These are phyloP conservation scores for Chaetothyriales sp. DNA, from an alignment of 2,329 filamentous ascomycete genomes.

Conservation along the genomic window DNA sequence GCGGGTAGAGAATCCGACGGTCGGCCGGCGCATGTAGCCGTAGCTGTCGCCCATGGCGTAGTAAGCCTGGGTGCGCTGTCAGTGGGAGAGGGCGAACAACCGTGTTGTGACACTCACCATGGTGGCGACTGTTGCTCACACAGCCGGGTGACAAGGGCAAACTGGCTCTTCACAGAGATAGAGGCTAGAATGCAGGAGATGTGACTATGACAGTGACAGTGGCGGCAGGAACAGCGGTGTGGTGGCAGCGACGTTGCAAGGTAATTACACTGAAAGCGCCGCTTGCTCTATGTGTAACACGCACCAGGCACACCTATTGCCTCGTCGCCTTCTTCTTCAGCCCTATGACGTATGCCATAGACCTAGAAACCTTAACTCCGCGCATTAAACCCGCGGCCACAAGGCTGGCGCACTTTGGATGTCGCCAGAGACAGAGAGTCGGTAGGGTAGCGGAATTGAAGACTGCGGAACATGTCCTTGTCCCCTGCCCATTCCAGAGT, in stretches of 20 bases:
- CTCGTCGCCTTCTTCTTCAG: not conserved
- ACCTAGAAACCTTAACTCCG: not conserved
- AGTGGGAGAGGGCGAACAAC: not conserved
- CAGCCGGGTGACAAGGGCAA: not conserved
- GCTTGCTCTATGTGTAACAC: too few relatives aligned
- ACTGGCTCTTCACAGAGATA: not conserved
- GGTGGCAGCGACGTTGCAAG: too few relatives aligned
- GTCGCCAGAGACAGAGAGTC: too few relatives aligned
- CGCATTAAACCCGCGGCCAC: too few relatives aligned
- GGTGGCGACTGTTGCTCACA: not conserved
- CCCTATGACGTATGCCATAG: not conserved
- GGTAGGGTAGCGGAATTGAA: too few relatives aligned
- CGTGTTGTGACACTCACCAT: not conserved
- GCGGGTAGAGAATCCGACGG: constrained; percentile 38
- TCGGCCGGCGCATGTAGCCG: constrained; percentile 15
- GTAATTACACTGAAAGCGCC: too few relatives aligned
- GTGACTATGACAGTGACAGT: too few relatives aligned
- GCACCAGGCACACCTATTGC: not conserved
- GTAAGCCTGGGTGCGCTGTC: not conserved
- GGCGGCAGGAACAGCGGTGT: too few relatives aligned
- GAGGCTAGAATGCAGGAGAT: too few relatives aligned
- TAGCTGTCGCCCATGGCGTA: not conserved
- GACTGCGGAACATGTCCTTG: not conserved
- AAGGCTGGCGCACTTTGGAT: not conserved
- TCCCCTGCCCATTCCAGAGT: not conserved